A percentile compares a stretch with the other conserved stretches of the same genome.
phyloP scores from a whole-genome alignment of 257 asterid genomes.

The Jacaranda copaia region DNA sequence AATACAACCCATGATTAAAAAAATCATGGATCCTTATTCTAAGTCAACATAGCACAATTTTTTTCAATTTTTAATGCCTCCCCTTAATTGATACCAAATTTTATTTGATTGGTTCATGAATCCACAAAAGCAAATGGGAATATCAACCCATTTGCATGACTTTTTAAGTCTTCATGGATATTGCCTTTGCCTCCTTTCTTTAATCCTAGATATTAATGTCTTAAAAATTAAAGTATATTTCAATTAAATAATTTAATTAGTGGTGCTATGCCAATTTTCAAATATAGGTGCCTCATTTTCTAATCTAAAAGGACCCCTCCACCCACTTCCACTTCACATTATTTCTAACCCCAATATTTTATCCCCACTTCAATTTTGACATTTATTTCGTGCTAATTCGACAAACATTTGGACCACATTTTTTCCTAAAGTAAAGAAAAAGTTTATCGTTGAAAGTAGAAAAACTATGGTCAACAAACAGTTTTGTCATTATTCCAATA shows the following conservation, averaged over 20 bases:
- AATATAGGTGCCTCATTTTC: slow-evolving; percentile 31
- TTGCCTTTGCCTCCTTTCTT: neutral
- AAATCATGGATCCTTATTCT: neutral
- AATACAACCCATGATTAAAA: neutral
- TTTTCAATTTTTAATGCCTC: neutral
- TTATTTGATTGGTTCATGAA: neutral
- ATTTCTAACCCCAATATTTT: neutral
- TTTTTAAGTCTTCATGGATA: neutral
- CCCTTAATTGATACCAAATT: neutral
- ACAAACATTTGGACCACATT: slow-evolving; percentile 24
- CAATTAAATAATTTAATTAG: slow-evolving; percentile 11
- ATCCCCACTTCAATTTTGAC: neutral
- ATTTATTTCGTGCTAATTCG: slow-evolving; percentile 20
- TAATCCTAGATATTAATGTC: neutral
- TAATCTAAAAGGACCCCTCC: slow-evolving; percentile 31
- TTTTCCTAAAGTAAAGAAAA: neutral
- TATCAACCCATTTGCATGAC: slow-evolving; percentile 4
- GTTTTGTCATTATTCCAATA: no score
- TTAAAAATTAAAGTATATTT: neutral
- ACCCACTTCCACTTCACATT: slow-evolving; percentile 15
- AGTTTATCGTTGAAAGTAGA: neutral
- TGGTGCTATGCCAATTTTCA: slow-evolving; percentile 6
- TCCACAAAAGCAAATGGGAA: neutral
- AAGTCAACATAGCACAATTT: neutral
- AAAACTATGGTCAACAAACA: neutral